Conservation (phyloP, 371 early-diverging fungal species). For the Mucor piriformis region DNA sequence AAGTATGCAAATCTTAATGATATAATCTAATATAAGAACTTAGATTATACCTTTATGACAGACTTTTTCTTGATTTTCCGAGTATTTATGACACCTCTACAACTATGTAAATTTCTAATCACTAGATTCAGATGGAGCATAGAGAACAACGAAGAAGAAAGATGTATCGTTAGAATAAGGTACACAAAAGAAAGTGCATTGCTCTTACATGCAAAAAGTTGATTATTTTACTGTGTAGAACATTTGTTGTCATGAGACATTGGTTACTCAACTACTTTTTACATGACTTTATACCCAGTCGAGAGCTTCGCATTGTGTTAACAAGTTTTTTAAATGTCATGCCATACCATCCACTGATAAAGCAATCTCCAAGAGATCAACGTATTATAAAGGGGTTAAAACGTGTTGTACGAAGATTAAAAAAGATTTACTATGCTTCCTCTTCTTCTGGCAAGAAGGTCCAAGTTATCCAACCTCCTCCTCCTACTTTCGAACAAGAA, state of each 20-base stretch:
- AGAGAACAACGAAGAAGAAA: slow-evolving; percentile 53
- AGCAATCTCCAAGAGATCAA: slow-evolving; percentile 51
- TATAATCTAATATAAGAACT: too few species aligned
- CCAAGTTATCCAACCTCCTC: slow-evolving; percentile 48
- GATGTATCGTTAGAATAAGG: slow-evolving; percentile 66
- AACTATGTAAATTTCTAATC: slow-evolving; percentile 59
- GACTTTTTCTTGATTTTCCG: slow-evolving; percentile 76
- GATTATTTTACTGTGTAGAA: slow-evolving; percentile 36
- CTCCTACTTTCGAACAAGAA: slow-evolving; percentile 43
- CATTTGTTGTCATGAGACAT: slow-evolving; percentile 69
- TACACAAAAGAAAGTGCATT: slow-evolving; percentile 9
- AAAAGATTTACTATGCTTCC: slow-evolving; percentile 46
- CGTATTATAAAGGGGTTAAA: slow-evolving; percentile 59
- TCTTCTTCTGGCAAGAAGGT: slow-evolving; percentile 32
- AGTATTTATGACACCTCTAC: slow-evolving; percentile 61
- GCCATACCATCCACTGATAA: slow-evolving; percentile 45
- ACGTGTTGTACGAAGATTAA: slow-evolving; percentile 45
- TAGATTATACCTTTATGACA: slow-evolving; percentile 72
- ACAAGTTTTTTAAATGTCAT: slow-evolving; percentile 49
- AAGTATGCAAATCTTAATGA: not conserved
- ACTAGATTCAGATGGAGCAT: slow-evolving; percentile 68
- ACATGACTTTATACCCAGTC: slow-evolving; percentile 62
- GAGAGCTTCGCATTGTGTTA: slow-evolving; percentile 48
- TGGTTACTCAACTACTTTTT: slow-evolving; percentile 71
- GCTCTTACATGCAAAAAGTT: not conserved